phyloP scores from a whole-genome alignment of 2,329 filamentous ascomycete species.

The Pseudodiploospora longispora region DNA sequence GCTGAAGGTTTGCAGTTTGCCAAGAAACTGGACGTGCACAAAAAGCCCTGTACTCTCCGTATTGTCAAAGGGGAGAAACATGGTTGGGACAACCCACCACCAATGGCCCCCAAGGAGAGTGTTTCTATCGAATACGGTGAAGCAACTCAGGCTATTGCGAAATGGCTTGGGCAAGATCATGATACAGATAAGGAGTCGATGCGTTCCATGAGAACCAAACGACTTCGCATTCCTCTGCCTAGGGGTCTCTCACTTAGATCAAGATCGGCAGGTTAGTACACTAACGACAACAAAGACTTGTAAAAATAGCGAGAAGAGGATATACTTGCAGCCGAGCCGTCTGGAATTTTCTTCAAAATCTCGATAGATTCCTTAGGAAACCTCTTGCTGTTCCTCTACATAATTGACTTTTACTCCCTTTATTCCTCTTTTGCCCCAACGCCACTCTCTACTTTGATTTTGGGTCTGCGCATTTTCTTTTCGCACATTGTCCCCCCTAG shows the following conservation, averaged over 20 bases:
- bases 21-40: slow-evolving; percentile 38
- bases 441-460: too few relatives aligned
- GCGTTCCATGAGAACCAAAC: slow-evolving; percentile 25
- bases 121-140: slow-evolving; percentile 39
- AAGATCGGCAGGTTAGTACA: slow-evolving; percentile 20
- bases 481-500: too few relatives aligned
- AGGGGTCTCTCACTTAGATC: slow-evolving; percentile 21
- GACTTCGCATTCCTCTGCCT: slow-evolving; percentile 23
- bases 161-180: slow-evolving; percentile 31
- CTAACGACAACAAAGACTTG: too few relatives aligned
- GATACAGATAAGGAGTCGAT: slow-evolving; percentile 29
- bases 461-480: too few relatives aligned
- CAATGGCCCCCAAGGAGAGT: slow-evolving; percentile 35
- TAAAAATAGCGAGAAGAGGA: too few relatives aligned
- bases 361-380: too few relatives aligned
- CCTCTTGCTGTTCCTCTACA: too few relatives aligned
- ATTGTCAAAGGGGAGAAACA: slow-evolving; percentile 38
- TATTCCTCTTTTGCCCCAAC: too few relatives aligned
- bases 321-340: too few relatives aligned
- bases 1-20: slow-evolving; percentile 53
- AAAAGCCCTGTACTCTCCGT: slow-evolving; percentile 30
- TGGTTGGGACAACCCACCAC: slow-evolving; percentile 41
- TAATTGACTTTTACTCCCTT: too few relatives aligned
- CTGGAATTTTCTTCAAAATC: too few relatives aligned
- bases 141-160: slow-evolving; percentile 31